Evolutionary conservation across 768 basidiomycete species (phyloP), one percentile per base, ranked within the genome.

Genomic region (Suillus subalutaceus): DNA sequence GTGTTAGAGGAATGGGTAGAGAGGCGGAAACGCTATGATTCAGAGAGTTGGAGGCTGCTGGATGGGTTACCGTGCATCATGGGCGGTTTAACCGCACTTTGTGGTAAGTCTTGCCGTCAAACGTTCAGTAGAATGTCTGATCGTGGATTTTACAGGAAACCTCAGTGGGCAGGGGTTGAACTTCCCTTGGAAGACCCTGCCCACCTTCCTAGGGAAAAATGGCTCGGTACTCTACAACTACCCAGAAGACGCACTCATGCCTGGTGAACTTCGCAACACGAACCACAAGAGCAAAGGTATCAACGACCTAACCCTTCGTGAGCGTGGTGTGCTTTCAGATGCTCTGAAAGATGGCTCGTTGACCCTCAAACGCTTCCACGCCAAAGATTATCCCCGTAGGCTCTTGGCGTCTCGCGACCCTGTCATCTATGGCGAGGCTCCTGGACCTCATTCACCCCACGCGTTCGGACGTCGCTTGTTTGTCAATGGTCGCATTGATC

Each of bases 181-280:
- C 32, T 63, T 63, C 16, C 48, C 62, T 7, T 63, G 62, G 62
- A 50, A 46, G n/a, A 63, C 46, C 26, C 46, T 63, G 13, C 23
- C 46, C 43, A 9, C 46, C 48, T 30, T 63, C 15, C 62, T 63
- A 26, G 62, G 30, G 10, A 35, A 46, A 12, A 46, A 46, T 6
- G 62, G 62, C 23, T 63, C 0, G 0, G 48, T 53, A 12, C n/a
- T 63, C 35, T 13, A 48, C 48, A 48, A 48, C 18, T 63, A 48
- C 5, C 62, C 46, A 16, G 41, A 37, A 13, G 2, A 23, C 12
- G 32, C 53, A 0, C 32, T 48, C 23, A 63, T 63, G 62, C 62
- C 62, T n/a, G 62, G 46, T 53, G 43, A 63, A n/a, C 16, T 10
- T 35, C 37, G 32, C n/a, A 4, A n/a, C 44, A 48, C 16, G 26